Evolutionary conservation across 345 rosid species (phyloP), one percentile per base, ranked within the genome.

Genomic region (Melastoma malabathricum): DNA sequence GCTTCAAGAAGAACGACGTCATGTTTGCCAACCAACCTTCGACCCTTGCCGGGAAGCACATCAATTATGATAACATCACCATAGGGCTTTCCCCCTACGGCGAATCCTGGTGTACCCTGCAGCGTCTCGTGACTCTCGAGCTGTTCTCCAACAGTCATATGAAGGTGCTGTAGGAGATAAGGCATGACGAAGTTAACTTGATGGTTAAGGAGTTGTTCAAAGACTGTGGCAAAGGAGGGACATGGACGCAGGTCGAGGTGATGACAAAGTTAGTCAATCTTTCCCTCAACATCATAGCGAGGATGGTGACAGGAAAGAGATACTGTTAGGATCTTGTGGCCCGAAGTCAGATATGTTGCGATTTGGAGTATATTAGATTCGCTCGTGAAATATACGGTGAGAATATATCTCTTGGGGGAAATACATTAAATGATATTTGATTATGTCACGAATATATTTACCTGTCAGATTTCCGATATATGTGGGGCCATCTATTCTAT

Each of bases 291-390:
- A 13, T 49, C 31, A 41, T 58, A 45, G 44, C 43, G 48, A 59
- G 49, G 54, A 27, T 50, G 17, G 18, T 59, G 41, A 48, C 38
- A 3, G 62, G 49, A 7, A 41, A 59, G 43, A 59, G 62, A 34
- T 2, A 59, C 41, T n/a, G n/a, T n/a, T n/a, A n/a, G n/a, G n/a
- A n/a, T n/a, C n/a, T n/a, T n/a, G n/a, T n/a, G n/a, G n/a, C n/a
- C n/a, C n/a, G n/a, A n/a, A n/a, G n/a, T n/a, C n/a, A n/a, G n/a
- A n/a, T n/a, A n/a, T n/a, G n/a, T n/a, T n/a, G n/a, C n/a, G n/a
- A n/a, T n/a, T n/a, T n/a, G n/a, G n/a, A n/a, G n/a, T n/a, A n/a
- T n/a, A n/a, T n/a, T n/a, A n/a, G n/a, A n/a, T n/a, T n/a, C n/a
- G n/a, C n/a, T n/a, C n/a, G n/a, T n/a, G n/a, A n/a, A n/a, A n/a